A percentile compares a stretch with the other conserved stretches of the same genome.
phyloP scores from a whole-genome alignment of 306 rosid species.

The Oxytropis ochrocephala region DNA sequence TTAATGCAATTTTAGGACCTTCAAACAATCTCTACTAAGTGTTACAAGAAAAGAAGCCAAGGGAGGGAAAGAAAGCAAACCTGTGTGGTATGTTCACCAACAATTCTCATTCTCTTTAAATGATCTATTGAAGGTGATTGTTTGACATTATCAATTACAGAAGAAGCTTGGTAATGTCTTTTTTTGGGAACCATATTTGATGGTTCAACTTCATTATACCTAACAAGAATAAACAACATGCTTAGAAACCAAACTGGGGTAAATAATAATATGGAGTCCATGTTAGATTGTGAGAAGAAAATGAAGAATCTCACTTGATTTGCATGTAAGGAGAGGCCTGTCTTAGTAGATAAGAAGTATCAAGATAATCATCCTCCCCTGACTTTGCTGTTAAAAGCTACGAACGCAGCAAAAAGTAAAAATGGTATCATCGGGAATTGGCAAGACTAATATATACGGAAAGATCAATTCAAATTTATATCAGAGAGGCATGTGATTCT shows the following conservation, averaged over 20 bases:
- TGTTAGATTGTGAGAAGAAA: background rate
- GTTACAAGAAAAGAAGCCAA: background rate
- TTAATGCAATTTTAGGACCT: background rate
- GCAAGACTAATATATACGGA: background rate
- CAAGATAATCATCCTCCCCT: constrained; percentile 75
- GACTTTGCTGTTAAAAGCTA: constrained; percentile 79
- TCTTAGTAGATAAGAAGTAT: constrained; percentile 68
- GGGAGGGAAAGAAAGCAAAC: constrained; percentile 11
- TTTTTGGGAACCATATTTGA: constrained; percentile 41
- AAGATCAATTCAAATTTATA: constrained; percentile 1
- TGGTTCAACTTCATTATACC: constrained; percentile 62
- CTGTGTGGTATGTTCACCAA: constrained; percentile 26
- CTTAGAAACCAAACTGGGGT: background rate
- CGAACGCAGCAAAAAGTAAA: background rate
- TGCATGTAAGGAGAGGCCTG: constrained; percentile 88
- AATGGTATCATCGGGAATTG: background rate
- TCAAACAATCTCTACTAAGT: background rate
- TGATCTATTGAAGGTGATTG: constrained; percentile 36
- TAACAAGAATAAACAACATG: constrained; percentile 18
- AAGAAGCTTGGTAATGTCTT: constrained; percentile 50
- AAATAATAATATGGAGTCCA: background rate
- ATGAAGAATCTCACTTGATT: constrained; percentile 51
- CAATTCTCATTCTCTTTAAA: constrained; percentile 51
- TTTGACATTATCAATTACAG: constrained; percentile 42
- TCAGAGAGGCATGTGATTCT: constrained; percentile 4